phyloP scores from a whole-genome alignment of 2,329 filamentous ascomycete species.

The Cytospora leucostoma region DNA sequence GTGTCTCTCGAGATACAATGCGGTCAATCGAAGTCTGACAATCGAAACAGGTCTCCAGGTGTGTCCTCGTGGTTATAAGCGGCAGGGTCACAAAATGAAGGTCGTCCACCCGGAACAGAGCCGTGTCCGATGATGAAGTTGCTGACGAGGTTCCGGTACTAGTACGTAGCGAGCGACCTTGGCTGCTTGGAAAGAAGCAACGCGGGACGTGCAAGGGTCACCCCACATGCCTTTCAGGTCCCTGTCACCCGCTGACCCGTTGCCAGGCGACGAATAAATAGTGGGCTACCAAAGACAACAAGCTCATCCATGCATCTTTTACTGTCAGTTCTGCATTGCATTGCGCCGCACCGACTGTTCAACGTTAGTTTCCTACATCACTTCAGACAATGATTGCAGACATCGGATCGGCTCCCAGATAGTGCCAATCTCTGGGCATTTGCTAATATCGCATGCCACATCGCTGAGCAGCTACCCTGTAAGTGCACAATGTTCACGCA shows the following conservation, averaged over 20 bases:
- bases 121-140: not conserved
- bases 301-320: constrained; percentile 14
- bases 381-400: constrained; percentile 9
- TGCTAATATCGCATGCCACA: constrained; percentile 17
- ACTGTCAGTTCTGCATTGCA: constrained; percentile 17
- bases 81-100: not conserved
- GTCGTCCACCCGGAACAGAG: not conserved
- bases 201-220: constrained; percentile 3
- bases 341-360: constrained; percentile 1
- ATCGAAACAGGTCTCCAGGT: no score
- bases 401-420: not conserved
- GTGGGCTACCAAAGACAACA: constrained; percentile 22
- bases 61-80: not conserved
- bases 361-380: constrained; percentile 7
- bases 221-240: not conserved
- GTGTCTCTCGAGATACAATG: not conserved
- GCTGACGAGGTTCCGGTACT: not conserved
- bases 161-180: not conserved
- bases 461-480: constrained; percentile 10
- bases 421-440: constrained; percentile 2
- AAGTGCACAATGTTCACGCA: constrained; percentile 8
- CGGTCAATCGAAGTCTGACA: not conserved
- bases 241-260: constrained; percentile 21
- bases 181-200: not conserved
- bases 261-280: constrained; percentile 23